Evolutionary conservation across 225 moss, liverwort and hornwort genomes (phyloP).

Genomic region (Ulota crispa): DNA sequence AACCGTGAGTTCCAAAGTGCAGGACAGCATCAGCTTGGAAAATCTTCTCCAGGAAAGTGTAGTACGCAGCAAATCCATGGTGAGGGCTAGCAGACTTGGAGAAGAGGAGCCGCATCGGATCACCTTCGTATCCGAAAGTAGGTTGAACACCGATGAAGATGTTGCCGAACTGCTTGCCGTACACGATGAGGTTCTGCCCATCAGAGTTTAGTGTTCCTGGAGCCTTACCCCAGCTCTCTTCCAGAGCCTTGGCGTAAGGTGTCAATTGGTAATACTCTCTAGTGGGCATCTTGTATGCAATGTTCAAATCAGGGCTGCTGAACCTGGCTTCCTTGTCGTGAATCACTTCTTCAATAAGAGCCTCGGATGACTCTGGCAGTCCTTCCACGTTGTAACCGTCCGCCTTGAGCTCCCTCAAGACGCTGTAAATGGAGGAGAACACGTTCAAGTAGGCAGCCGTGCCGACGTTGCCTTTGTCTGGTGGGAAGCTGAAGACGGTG

Average conservation of each 20-base stretch:
- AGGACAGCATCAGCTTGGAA: conserved; percentile 91
- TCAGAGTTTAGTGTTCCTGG: conserved; percentile 91
- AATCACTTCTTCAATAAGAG: conserved; percentile 87
- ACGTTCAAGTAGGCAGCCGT: conserved; percentile 97
- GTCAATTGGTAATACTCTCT: conserved; percentile 90
- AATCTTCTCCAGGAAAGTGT: conserved; percentile 84
- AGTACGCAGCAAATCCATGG: conserved; percentile 98
- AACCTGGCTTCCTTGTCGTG: conserved; percentile 98
- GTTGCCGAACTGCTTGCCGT: conserved; percentile 93
- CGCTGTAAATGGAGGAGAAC: conserved; percentile 96
- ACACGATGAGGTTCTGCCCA: conserved; percentile 87
- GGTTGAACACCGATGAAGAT: conserved; percentile 97
- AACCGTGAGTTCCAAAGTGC: conserved; percentile 97
- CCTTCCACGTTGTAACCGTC: conserved; percentile 95
- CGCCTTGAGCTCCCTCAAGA: conserved; percentile 75
- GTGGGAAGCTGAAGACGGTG: conserved; percentile 97
- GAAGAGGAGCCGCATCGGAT: conserved; percentile 96
- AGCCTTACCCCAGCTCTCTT: conserved; percentile 98
- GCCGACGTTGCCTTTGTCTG: conserved; percentile 97
- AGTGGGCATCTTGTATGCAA: conserved; percentile 89
- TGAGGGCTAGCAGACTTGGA: conserved; percentile 98
- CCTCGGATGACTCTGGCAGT: conserved; percentile 78
- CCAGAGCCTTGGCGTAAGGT: conserved; percentile 85
- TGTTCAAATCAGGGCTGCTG: conserved; percentile 91
- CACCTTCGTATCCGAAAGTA: conserved; percentile 97